Evolutionary conservation across 2,329 filamentous ascomycete species (phyloP).

Genomic region (Pseudogymnoascus sp.): DNA sequence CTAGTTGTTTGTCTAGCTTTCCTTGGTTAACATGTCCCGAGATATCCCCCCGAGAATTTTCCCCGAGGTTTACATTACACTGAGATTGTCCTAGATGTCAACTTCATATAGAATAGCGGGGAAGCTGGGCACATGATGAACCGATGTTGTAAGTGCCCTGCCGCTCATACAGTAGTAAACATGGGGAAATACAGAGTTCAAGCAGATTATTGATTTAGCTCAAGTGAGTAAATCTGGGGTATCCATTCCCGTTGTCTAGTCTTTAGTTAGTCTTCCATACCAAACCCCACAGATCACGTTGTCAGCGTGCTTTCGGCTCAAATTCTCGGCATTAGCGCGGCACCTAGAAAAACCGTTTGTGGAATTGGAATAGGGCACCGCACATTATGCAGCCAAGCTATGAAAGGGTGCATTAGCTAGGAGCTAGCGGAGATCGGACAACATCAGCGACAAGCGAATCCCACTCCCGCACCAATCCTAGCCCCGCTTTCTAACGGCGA

Average conservation of each 20-base stretch:
- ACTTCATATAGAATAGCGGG: background rate
- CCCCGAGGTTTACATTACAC: background rate
- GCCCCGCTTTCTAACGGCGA: background rate
- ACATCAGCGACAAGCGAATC: slow-evolving; percentile 1
- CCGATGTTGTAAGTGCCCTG: background rate
- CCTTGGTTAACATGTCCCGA: background rate
- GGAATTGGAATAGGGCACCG: background rate
- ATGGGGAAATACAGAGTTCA: background rate
- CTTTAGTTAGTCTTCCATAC: background rate
- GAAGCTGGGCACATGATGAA: background rate
- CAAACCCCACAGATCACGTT: background rate
- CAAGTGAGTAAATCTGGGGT: background rate
- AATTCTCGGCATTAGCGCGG: background rate
- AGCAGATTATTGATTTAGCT: background rate
- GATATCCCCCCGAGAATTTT: background rate
- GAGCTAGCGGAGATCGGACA: slow-evolving; percentile 12
- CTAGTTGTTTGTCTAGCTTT: background rate
- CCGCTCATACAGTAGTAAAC: background rate
- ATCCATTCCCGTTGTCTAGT: background rate
- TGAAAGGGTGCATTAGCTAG: background rate
- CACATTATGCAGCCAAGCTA: background rate
- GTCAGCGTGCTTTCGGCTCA: background rate
- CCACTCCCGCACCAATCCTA: background rate
- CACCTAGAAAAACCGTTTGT: background rate
- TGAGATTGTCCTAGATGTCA: background rate